Evolutionary conservation across 1,284 basidiomycete species (phyloP).

Genomic region (Sphaerobolus stellatus): DNA sequence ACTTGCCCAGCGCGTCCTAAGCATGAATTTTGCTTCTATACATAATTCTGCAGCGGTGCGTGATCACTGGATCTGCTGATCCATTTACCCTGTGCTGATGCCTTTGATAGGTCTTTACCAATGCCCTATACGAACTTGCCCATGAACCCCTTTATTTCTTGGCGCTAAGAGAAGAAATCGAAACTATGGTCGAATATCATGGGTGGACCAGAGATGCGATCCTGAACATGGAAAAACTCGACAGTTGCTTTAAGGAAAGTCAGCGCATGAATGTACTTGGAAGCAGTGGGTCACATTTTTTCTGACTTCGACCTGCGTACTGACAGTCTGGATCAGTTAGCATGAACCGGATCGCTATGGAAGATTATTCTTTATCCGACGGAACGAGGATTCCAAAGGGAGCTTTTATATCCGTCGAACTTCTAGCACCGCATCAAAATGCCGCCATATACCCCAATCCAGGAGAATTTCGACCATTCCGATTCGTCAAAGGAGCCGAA

Average conservation of each 20-base stretch:
- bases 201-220: conserved; percentile 41
- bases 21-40: conserved; percentile 44
- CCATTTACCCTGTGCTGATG: neutral
- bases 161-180: neutral
- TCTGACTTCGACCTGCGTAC: neutral
- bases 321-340: conserved; percentile 19
- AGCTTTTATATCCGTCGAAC: conserved; percentile 40
- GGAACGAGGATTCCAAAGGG: conserved; percentile 45
- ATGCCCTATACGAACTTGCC: conserved; percentile 31
- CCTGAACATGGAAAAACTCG: conserved; percentile 34
- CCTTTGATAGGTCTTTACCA: conserved; percentile 25
- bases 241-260: conserved; percentile 44
- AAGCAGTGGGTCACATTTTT: conserved; percentile 9
- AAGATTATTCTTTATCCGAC: conserved; percentile 38
- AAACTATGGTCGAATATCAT: conserved; percentile 24
- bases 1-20: conserved; percentile 39
- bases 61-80: neutral
- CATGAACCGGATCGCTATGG: conserved; percentile 26
- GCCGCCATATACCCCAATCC: conserved; percentile 41
- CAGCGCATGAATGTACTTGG: conserved; percentile 33
- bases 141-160: conserved; percentile 19
- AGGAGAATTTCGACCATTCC: conserved; percentile 43
- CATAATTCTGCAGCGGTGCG: conserved; percentile 41
- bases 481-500: conserved; percentile 33
- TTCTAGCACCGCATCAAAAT: conserved; percentile 42